phyloP scores from a whole-genome alignment of 164 flowering plant genomes.

The Hamamelis virginiana region DNA sequence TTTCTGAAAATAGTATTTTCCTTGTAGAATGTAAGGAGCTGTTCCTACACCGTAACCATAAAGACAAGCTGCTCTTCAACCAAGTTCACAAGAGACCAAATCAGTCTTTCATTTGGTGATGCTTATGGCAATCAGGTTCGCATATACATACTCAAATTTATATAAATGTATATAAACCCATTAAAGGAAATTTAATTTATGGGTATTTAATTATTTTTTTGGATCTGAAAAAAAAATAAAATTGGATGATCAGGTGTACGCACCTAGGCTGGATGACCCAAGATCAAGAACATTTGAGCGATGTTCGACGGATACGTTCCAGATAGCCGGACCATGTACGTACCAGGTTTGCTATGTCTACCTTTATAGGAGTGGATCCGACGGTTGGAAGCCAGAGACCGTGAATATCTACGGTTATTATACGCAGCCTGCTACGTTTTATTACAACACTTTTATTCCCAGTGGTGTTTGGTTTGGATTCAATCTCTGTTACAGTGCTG shows the following conservation, averaged over 20 bases:
- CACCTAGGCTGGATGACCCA: constrained; percentile 50
- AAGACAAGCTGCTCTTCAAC: constrained; percentile 77
- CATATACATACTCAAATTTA: background rate
- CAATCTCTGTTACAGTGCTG: constrained; percentile 32
- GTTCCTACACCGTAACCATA: constrained; percentile 57
- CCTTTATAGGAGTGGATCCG: constrained; percentile 53
- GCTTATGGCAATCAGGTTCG: constrained; percentile 69
- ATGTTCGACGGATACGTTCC: constrained; percentile 45
- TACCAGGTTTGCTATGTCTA: constrained; percentile 56
- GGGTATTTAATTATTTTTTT: too few species aligned
- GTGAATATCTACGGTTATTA: constrained; percentile 39
- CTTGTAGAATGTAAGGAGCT: constrained; percentile 29
- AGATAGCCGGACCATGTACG: constrained; percentile 42
- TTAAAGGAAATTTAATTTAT: background rate
- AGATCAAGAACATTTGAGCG: constrained; percentile 40
- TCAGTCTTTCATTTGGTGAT: constrained; percentile 78
- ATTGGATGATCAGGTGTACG: constrained; percentile 43
- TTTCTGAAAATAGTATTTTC: background rate
- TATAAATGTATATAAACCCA: too few species aligned
- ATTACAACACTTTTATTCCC: constrained; percentile 49
- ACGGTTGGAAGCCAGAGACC: constrained; percentile 69
- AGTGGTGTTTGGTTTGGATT: constrained; percentile 63
- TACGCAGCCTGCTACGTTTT: constrained; percentile 32
- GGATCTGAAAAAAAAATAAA: too few species aligned
- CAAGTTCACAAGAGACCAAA: constrained; percentile 54